Evolutionary conservation across 1,284 basidiomycete species (phyloP).

Genomic region (Sporisorium reilianum): DNA sequence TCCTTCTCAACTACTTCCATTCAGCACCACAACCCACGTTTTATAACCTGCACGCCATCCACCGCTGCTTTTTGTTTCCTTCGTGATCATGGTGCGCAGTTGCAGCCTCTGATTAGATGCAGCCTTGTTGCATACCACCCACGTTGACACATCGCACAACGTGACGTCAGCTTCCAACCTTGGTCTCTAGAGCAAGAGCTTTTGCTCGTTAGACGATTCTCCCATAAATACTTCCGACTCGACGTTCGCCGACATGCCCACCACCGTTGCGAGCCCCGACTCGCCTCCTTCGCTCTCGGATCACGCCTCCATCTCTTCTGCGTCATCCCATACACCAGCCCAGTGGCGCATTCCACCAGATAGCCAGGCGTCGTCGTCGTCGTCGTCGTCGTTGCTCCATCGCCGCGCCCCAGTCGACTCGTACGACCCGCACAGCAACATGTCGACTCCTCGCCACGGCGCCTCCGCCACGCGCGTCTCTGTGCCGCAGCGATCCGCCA

Average conservation of each 20-base stretch:
- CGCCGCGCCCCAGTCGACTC: too few relatives aligned
- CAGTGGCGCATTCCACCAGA: conserved; percentile 20
- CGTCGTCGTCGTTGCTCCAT: too few relatives aligned
- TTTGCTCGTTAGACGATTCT: too few relatives aligned
- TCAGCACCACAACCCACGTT: too few relatives aligned
- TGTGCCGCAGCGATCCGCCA: conserved; percentile 21
- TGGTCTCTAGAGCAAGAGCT: not conserved
- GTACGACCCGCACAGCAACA: not conserved
- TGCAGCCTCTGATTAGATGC: not conserved
- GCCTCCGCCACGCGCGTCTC: not conserved
- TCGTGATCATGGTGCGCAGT: not conserved
- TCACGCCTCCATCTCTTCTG: conserved; percentile 18
- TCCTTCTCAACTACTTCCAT: not conserved
- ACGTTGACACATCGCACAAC: conserved; percentile 2
- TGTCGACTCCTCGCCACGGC: not conserved
- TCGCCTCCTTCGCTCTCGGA: conserved; percentile 29
- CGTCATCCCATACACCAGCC: conserved; percentile 3
- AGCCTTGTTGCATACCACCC: not conserved
- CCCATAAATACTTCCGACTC: too few relatives aligned
- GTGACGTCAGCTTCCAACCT: conserved; percentile 1
- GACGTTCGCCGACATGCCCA: conserved; percentile 21
- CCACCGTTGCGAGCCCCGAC: conserved; percentile 24
- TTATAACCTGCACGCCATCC: not conserved
- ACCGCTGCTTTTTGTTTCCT: not conserved
- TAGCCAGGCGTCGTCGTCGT: conserved; percentile 7